These are phyloP conservation scores for Cardamine occulta DNA, from an alignment of 345 rosid genomes.

Conservation along the genomic window DNA sequence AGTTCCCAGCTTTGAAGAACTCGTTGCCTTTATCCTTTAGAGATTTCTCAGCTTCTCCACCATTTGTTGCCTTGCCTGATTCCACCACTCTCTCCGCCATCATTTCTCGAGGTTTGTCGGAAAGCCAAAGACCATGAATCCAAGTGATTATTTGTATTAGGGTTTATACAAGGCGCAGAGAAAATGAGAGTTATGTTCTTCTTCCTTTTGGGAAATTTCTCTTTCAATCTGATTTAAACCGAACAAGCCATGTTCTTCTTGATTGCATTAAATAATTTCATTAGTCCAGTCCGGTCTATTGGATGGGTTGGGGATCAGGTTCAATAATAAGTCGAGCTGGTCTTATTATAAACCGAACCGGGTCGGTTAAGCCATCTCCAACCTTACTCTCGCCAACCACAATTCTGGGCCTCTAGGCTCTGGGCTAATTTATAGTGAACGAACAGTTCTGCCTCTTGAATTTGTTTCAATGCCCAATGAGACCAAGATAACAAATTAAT, in stretches of 20 bases:
- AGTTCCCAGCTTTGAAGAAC: constrained; percentile 93
- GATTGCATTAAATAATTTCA: background rate
- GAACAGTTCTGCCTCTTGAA: too few species aligned
- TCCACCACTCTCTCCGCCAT: constrained; percentile 59
- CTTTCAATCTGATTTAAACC: background rate
- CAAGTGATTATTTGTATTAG: constrained; percentile 15
- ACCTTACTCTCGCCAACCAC: too few species aligned
- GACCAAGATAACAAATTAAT: too few species aligned
- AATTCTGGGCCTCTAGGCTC: too few species aligned
- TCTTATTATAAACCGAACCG: too few species aligned
- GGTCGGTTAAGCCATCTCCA: too few species aligned
- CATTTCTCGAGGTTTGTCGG: constrained; percentile 30
- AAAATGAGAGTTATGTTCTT: background rate
- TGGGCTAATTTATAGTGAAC: too few species aligned
- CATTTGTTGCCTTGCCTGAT: constrained; percentile 46
- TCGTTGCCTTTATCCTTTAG: constrained; percentile 92
- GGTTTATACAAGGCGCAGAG: constrained; percentile 29
- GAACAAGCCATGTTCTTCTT: background rate
- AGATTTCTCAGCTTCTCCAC: constrained; percentile 53
- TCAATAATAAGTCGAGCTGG: too few species aligned
- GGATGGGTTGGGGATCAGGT: background rate
- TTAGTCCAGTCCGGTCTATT: background rate
- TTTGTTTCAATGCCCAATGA: too few species aligned
- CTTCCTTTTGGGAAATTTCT: background rate
- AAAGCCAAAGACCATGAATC: constrained; percentile 21